Base-by-base conservation (phyloP, 1,284 basidiomycete species). In the Xerocomus cyaneibrunnescens region DNA sequence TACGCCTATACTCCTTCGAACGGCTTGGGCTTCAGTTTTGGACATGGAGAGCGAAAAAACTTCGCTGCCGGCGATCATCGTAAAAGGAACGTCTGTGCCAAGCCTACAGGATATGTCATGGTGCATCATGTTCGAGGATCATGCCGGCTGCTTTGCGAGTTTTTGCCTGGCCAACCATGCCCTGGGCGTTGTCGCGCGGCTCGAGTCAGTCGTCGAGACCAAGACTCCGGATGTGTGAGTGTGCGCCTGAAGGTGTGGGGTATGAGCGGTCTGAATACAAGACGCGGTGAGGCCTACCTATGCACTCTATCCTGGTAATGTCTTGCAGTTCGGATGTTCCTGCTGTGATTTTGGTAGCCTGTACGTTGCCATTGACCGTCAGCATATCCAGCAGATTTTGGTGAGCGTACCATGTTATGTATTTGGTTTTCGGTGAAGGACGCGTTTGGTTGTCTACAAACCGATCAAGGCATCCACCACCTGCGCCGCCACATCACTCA, bases 11-110 rank as follows among this genome's bases (percentile, higher is more conserved):
- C 93, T 94, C 61, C 94, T 78, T 62, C 95, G 80, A 74, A 99
- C 94, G 0, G 95, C 94, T 72, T 99, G 81, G 28, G 95, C 94
- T 70, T 99, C 97, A 1, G 97, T 99, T 76, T 98, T 99, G 38
- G 92, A 95, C 93, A 98, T 97, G 65, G 91, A 92, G 35, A 98
- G 80, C 39, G 94, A 97, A 75, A 97, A 99, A 51, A 99, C 95
- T 72, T 99, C 96, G 73, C 92, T 95, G 13, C 89, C 94, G 27
- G 94, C 92, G 62, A 99, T 92, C 84, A 92, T 95, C 5, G 94
- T 98, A 71, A 98, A 99, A 0, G 97, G 96, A 1, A 98, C 95
- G 63, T 98, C 95, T 2, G 86, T 67, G 1, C 96, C 96, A 12
- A 99, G 78, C 2, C n/a, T n/a, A n/a, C n/a, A n/a, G n/a, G n/a